Evolutionary conservation across 768 basidiomycete genomes (phyloP), one percentile per base, ranked within the genome.

Genomic region (Filobasidium floriforme): DNA sequence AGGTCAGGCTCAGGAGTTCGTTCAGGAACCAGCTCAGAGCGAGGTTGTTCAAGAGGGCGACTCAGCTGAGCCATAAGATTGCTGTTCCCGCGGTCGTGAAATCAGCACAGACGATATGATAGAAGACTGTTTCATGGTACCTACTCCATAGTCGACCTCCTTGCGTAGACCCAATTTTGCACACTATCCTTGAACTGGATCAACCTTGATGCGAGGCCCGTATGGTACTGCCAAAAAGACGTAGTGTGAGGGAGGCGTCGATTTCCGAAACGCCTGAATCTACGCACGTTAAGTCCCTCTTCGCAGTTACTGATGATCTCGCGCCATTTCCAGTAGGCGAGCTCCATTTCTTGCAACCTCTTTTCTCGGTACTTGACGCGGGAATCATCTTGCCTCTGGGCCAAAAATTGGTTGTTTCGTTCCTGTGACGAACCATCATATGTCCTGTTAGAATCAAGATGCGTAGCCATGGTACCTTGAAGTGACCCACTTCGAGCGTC

Each of bases 291-390:
- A 72, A 89, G 82, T 6, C 93, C 93, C 75, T 98, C 94, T 46
- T 89, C 87, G 7, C 96, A 80, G 77, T 98, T 92, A 60, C 84
- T 83, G 1, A 81, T 82, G 15, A 96, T 88, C 75, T 97, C 93
- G 62, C 84, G 82, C 77, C 92, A 96, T 73, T 90, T 91, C 79
- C 87, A 87, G 78, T 89, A 37, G 32, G 32, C 32, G 12, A 87
- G 77, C 69, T 94, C 90, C 51, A 94, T 84, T 14, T 85, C 85
- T 74, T 90, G 90, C 29, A 98, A 78, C 0, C 87, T 89, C 66
- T 84, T 81, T 79, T 94, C 91, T 18, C 96, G 84, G 57, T 87
- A 87, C 72, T 89, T 89, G 18, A 92, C 82, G 12, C 82, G 80
- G 0, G 87, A 83, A 72, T 93, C 91, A 14, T 89, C 88, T 76